These are phyloP conservation scores for Cladosporium velox DNA, from an alignment of 2,329 filamentous ascomycete genomes.

Conservation along the genomic window DNA sequence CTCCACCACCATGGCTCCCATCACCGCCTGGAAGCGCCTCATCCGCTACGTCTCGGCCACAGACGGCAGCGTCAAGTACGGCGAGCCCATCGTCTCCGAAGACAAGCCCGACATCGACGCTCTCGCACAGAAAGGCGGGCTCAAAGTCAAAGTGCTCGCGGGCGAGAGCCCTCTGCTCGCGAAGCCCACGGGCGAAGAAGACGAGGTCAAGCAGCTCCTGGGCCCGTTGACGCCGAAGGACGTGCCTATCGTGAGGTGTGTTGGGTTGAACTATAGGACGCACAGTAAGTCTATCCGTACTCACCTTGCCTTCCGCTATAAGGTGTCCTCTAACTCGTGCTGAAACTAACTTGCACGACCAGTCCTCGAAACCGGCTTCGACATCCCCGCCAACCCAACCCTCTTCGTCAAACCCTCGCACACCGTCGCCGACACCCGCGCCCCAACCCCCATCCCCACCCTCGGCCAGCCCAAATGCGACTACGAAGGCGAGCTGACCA, in stretches of 20 bases:
- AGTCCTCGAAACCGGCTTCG: conserved; percentile 57
- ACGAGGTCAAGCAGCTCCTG: conserved; percentile 56
- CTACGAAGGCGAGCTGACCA: conserved; percentile 79
- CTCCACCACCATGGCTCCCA: conserved; percentile 23
- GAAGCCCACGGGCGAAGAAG: conserved; percentile 56
- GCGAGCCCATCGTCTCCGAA: conserved; percentile 62
- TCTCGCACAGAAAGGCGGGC: conserved; percentile 41
- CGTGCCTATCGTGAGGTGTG: conserved; percentile 59
- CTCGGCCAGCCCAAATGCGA: conserved; percentile 70
- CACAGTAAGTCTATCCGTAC: conserved; percentile 42
- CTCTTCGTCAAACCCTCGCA: conserved; percentile 74
- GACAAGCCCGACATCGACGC: conserved; percentile 36
- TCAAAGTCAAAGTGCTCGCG: conserved; percentile 56
- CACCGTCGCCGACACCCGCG: conserved; percentile 63
- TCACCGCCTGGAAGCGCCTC: conserved; percentile 57
- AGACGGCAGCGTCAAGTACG: conserved; percentile 70
- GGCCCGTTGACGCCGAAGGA: conserved; percentile 54
- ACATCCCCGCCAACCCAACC: conserved; percentile 70
- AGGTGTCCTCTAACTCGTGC: too few relatives aligned
- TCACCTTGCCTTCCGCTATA: too few relatives aligned
- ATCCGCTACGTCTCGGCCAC: conserved; percentile 65
- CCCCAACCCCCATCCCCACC: conserved; percentile 65
- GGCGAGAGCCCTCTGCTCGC: conserved; percentile 51
- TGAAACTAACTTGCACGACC: background rate
- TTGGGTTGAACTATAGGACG: conserved; percentile 62